Conservation (phyloP, 108 stramenopile species). For the Conticribra weissflogii region DNA sequence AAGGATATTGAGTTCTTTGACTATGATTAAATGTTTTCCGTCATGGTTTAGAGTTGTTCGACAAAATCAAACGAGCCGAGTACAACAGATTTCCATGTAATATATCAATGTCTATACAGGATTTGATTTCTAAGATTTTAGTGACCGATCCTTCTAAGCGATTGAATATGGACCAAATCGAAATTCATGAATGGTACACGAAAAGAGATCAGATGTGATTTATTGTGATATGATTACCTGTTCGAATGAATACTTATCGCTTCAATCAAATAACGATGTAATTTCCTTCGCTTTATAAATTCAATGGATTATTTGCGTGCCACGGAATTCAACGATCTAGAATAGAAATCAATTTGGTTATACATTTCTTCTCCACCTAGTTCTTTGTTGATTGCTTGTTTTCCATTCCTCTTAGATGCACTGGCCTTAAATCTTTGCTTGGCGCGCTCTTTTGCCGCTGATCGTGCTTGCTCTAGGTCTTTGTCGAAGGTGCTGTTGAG, state of each 20-base stretch:
- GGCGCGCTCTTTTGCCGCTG: slow-evolving; percentile 36
- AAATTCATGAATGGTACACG: slow-evolving; percentile 51
- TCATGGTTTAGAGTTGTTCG: slow-evolving; percentile 50
- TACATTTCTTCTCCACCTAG: slow-evolving; percentile 70
- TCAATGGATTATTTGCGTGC: too few relatives aligned
- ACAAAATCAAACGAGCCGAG: slow-evolving; percentile 74
- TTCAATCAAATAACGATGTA: too few relatives aligned
- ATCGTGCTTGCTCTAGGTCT: slow-evolving; percentile 21
- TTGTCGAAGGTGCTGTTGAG: slow-evolving; percentile 44
- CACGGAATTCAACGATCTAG: slow-evolving; percentile 70
- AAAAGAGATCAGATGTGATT: too few relatives aligned
- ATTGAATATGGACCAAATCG: slow-evolving; percentile 42
- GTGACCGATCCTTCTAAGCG: slow-evolving; percentile 68
- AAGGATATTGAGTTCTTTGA: too few relatives aligned
- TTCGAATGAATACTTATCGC: too few relatives aligned
- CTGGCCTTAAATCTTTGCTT: slow-evolving; percentile 79
- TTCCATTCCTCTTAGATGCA: slow-evolving; percentile 15
- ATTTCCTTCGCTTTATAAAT: too few relatives aligned
- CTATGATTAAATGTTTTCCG: not conserved
- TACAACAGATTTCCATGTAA: slow-evolving; percentile 64
- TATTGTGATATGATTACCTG: too few relatives aligned
- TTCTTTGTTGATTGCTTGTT: not conserved
- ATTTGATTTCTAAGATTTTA: slow-evolving; percentile 71
- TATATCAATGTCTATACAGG: slow-evolving; percentile 53
- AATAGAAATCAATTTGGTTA: slow-evolving; percentile 77